Base-by-base conservation (phyloP, 176 grass and related monocot genomes). In the Cocos nucifera region DNA sequence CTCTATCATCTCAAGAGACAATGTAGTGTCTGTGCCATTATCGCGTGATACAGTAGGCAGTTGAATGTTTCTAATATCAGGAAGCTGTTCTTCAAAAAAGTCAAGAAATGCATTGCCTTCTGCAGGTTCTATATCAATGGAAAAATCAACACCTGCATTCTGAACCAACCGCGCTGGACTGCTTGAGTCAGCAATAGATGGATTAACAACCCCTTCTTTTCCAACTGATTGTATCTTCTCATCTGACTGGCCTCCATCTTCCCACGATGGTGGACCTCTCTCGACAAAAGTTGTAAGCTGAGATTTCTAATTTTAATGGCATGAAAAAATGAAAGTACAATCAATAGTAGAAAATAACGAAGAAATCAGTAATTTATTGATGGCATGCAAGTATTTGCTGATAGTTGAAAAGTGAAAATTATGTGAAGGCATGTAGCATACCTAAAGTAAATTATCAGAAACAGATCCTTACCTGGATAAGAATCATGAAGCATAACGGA, bases 401-500 rank as follows among this genome's bases (percentile, higher is more conserved):
- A 44, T 9, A 44, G 9, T 44, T 44, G 14, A 44, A 44, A 9
- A 44, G 35, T 44, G 10, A 44, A 44, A 44, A 44, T 44, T 12
- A 44, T 44, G 9, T 12, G 35, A 44, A 44, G 35, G 10, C 7
- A 9, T 44, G 35, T 0, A 44, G 35, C 14, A 44, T 44, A 9
- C 12, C 35, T 10, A 0, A 44, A 44, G 35, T 44, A 14, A 44
- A 44, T 44, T 44, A 44, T 12, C 10, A 44, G 35, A 12, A 44
- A 14, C 35, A 44, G 12, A 44, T 44, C 14, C 35, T 14, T 78
- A 86, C 94, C 94, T 99, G 94, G 69, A 99, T 84, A 86, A 99
- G 94, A 74, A 99, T 81, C 74, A 99, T 63, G 74, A 83, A 99
- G 68, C 94, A 99, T 62, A 99, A 66, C 70, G 94, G 79, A 79